These are phyloP conservation scores for Angophora floribunda DNA, from an alignment of 345 rosid genomes.

Conservation along the genomic window DNA sequence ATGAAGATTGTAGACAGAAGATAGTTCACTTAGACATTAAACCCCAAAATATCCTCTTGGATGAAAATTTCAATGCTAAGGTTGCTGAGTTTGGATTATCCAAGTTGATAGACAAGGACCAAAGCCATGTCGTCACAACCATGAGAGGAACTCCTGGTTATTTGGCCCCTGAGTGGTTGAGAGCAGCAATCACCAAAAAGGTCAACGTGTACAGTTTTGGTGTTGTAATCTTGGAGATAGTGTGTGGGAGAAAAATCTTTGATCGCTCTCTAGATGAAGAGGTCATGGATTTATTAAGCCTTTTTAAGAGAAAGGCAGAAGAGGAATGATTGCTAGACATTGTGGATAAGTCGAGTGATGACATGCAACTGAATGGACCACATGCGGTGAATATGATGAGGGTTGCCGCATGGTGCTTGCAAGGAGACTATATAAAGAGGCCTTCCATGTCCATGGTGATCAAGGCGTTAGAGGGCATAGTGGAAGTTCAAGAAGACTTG, in stretches of 20 bases:
- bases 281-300: constrained; percentile 9
- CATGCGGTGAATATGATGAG: constrained; percentile 12
- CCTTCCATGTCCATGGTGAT: not conserved
- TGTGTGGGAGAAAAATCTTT: constrained; percentile 10
- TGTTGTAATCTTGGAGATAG: constrained; percentile 8
- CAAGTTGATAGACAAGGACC: too few species aligned
- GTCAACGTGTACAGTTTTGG: constrained; percentile 20
- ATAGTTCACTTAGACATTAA: not conserved
- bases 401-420: constrained; percentile 27
- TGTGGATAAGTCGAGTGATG: constrained; percentile 4
- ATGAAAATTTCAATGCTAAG: not conserved
- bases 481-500: not conserved
- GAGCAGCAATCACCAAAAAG: not conserved
- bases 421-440: constrained; percentile 3
- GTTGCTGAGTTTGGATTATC: not conserved
- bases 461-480: constrained; percentile 2
- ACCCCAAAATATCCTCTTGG: not conserved
- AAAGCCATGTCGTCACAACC: too few species aligned
- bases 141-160: too few species aligned
- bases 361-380: constrained; percentile 1
- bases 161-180: too few species aligned
- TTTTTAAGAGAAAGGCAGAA: constrained; percentile 3
- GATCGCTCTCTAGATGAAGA: constrained; percentile 4
- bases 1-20: constrained; percentile 12
- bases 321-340: constrained; percentile 1